These are phyloP conservation scores for Cyberlindnera sargentensis DNA, from an alignment of 805 yeast species.

Conservation along the genomic window DNA sequence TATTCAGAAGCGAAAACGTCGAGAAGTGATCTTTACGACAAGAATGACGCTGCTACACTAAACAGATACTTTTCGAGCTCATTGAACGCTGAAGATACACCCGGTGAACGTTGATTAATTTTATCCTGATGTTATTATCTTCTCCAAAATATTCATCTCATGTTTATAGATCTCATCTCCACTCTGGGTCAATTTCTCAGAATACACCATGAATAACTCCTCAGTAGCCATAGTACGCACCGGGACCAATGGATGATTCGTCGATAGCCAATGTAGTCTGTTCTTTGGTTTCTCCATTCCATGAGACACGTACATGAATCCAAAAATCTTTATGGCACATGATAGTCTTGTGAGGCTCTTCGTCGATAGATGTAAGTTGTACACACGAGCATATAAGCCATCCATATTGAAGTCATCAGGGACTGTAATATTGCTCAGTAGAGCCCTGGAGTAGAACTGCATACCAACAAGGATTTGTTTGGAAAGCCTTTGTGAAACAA, in stretches of 20 bases:
- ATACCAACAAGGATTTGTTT: conserved; percentile 20
- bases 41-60: not conserved
- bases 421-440: conserved; percentile 15
- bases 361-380: conserved; percentile 51
- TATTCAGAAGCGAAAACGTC: no score
- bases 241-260: conserved; percentile 26
- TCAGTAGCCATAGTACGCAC: conserved; percentile 36
- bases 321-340: conserved; percentile 37
- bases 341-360: conserved; percentile 31
- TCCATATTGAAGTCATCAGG: conserved; percentile 21
- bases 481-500: conserved; percentile 8
- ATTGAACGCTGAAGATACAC: no score
- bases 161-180: conserved; percentile 25
- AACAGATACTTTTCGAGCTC: not conserved
- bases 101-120: conserved; percentile 7
- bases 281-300: conserved; percentile 13
- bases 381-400: conserved; percentile 39
- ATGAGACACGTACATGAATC: conserved; percentile 25
- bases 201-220: conserved; percentile 32
- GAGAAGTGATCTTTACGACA: not conserved
- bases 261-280: conserved; percentile 24
- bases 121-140: conserved; percentile 4
- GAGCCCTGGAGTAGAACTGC: conserved; percentile 18
- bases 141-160: conserved; percentile 8
- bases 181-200: conserved; percentile 26